A percentile compares a stretch with the other conserved stretches of the same genome.
Evolutionary conservation across 495 filamentous ascomycete genomes (phyloP).

Genomic region (Hypomontagnella submonticulosa): DNA sequence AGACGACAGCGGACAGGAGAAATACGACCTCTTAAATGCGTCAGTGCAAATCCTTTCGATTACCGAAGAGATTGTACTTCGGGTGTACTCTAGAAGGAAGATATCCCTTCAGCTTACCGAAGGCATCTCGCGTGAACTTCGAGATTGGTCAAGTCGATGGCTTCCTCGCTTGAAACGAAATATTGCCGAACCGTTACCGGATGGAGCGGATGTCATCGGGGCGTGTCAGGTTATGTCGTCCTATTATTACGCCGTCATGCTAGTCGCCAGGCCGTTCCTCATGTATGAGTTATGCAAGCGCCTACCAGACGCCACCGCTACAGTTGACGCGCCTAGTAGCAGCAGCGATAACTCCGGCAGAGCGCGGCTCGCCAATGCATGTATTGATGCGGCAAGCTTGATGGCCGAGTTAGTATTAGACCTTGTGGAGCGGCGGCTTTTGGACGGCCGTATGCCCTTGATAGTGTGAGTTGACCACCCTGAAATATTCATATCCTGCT

Average conservation of each 20-base stretch:
- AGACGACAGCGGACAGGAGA: slow-evolving; percentile 47
- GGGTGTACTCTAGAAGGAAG: slow-evolving; percentile 58
- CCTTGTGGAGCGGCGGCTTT: slow-evolving; percentile 46
- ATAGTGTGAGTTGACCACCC: slow-evolving; percentile 51
- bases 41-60: slow-evolving; percentile 57
- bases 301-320: slow-evolving; percentile 44
- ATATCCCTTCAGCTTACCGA: slow-evolving; percentile 59
- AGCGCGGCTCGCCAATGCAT: slow-evolving; percentile 58
- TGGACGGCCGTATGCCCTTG: slow-evolving; percentile 53
- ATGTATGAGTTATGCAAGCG: slow-evolving; percentile 59
- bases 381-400: slow-evolving; percentile 59
- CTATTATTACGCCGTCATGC: slow-evolving; percentile 61
- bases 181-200: slow-evolving; percentile 32
- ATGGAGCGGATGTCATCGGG: slow-evolving; percentile 43
- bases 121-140: slow-evolving; percentile 57
- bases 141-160: slow-evolving; percentile 58
- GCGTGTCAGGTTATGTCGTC: slow-evolving; percentile 57
- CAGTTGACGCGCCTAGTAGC: neutral
- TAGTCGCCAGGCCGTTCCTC: slow-evolving; percentile 58
- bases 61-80: slow-evolving; percentile 54
- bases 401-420: slow-evolving; percentile 55
- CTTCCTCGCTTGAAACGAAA: slow-evolving; percentile 49
- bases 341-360: slow-evolving; percentile 43
- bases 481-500: neutral
- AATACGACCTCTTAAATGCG: slow-evolving; percentile 56